Evolutionary conservation across 352 stramenopile species (phyloP), one percentile per base, ranked within the genome.

Genomic region (Phytophthora tentaculata): DNA sequence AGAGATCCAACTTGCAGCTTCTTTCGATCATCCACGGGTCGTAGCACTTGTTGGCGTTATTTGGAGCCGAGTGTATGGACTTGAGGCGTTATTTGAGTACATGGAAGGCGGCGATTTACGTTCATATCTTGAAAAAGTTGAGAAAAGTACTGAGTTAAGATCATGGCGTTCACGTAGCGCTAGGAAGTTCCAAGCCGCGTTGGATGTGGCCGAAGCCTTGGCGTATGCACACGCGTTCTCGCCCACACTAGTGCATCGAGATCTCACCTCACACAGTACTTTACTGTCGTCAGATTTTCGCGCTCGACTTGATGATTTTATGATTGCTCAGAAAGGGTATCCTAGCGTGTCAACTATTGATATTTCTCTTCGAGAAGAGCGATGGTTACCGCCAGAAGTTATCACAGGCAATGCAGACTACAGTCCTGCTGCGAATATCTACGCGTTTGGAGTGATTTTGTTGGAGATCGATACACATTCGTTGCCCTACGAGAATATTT

Each of bases 31-130:
- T 26, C 79, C 78, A 23, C 81, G 68, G 26, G 59, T 91, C 13
- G 75, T 86, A 20, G 29, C 71, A 19, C 77, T 89, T 26, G 53
- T 91, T 0, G 83, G 83, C 8, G 67, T 86, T 2, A 53, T 73
- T 44, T 89, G 73, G 76, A 84, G 73, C 8, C 78, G 61, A 22
- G 51, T 72, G 22, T 73, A 76, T 5, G 81, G 84, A 26, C 57
- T 89, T 2, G 75, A 87, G 41, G 83, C 76, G 22, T 56, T 92
- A 6, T 83, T 83, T 53, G 81, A 90, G 71, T 92, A 87, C 68
- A 84, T 90, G 80, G 72, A 86, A 8, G 70, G 75, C 45, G 81
- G 83, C 12, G 68, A 89, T 28, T 28, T 92, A 37, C 61, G 76
- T n/a, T 71, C 60, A 16, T 78, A 79, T 54, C 56, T 91, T 12